A percentile compares a stretch with the other conserved stretches of the same genome.
Conservation (phyloP, 2,329 filamentous ascomycete genomes). For the Botrytis porri region DNA sequence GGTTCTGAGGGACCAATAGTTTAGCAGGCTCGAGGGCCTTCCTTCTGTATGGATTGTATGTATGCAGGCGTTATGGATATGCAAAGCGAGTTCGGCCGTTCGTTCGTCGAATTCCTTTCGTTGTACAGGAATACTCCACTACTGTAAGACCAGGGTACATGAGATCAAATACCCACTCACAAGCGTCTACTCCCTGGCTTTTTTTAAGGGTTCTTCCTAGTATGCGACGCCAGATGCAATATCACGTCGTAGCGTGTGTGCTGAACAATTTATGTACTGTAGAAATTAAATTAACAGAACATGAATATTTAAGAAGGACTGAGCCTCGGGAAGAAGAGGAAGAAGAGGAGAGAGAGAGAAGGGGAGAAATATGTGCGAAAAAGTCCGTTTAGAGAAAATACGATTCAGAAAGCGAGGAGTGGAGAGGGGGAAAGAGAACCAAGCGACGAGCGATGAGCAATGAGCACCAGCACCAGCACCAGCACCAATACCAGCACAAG, state of each 20-base stretch:
- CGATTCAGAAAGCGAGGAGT: neutral
- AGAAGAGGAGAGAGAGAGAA: neutral
- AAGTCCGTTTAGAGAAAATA: neutral
- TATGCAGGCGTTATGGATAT: slow-evolving; percentile 18
- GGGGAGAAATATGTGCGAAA: neutral
- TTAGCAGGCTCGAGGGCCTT: slow-evolving; percentile 12
- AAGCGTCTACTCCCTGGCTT: slow-evolving; percentile 18
- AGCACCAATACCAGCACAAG: slow-evolving; percentile 4
- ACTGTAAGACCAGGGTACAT: slow-evolving; percentile 18
- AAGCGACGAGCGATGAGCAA: neutral
- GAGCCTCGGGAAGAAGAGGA: neutral
- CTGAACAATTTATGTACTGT: slow-evolving; percentile 6
- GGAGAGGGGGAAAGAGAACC: neutral
- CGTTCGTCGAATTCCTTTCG: slow-evolving; percentile 18
- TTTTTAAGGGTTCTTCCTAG: slow-evolving; percentile 21
- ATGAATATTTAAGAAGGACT: neutral
- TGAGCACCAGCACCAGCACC: neutral
- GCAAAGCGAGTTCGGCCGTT: slow-evolving; percentile 20
- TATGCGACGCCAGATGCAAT: slow-evolving; percentile 11
- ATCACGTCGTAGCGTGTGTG: slow-evolving; percentile 10
- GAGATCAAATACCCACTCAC: slow-evolving; percentile 20
- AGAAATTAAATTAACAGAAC: slow-evolving; percentile 7
- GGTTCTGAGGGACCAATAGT: slow-evolving; percentile 17
- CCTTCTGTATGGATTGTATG: slow-evolving; percentile 17
- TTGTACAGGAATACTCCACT: slow-evolving; percentile 19